phyloP scores from a whole-genome alignment of 192 early-diverging fungal species.

The Tieghemiomyces parasiticus region DNA sequence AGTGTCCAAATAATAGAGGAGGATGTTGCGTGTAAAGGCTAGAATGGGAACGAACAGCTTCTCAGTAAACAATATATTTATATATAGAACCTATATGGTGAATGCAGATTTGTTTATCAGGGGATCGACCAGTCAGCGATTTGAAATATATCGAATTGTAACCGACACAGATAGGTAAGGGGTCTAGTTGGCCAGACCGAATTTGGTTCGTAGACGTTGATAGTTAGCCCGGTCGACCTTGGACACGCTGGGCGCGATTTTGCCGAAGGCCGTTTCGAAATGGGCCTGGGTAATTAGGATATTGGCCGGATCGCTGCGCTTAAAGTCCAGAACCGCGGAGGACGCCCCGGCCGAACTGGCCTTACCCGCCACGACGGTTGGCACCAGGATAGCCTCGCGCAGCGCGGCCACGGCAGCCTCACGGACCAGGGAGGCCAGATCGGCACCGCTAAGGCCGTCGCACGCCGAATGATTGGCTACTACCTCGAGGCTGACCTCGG shows the following conservation, averaged over 20 bases:
- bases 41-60: no score
- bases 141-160: no score
- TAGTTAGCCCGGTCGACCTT: constrained; percentile 21
- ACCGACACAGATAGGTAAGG: no score
- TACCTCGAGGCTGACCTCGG: constrained; percentile 33
- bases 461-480: constrained; percentile 50
- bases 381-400: constrained; percentile 15
- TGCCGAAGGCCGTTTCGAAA: constrained; percentile 69
- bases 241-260: constrained; percentile 69
- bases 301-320: no score
- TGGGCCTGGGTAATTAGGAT: constrained; percentile 19
- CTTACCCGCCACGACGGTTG: background rate
- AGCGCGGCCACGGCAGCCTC: constrained; percentile 75
- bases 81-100: no score
- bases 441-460: constrained; percentile 61
- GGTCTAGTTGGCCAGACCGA: constrained; percentile 6
- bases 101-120: no score
- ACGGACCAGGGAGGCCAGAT: constrained; percentile 58
- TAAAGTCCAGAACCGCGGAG: background rate
- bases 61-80: no score
- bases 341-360: background rate
- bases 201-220: constrained; percentile 2
- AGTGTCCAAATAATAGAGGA: no score
- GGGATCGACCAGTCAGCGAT: no score
- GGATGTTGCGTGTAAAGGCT: no score